A percentile compares a stretch with the other conserved stretches of the same genome.
Evolutionary conservation across 768 basidiomycete species (phyloP).

Genomic region (Boletus tomentosulus): DNA sequence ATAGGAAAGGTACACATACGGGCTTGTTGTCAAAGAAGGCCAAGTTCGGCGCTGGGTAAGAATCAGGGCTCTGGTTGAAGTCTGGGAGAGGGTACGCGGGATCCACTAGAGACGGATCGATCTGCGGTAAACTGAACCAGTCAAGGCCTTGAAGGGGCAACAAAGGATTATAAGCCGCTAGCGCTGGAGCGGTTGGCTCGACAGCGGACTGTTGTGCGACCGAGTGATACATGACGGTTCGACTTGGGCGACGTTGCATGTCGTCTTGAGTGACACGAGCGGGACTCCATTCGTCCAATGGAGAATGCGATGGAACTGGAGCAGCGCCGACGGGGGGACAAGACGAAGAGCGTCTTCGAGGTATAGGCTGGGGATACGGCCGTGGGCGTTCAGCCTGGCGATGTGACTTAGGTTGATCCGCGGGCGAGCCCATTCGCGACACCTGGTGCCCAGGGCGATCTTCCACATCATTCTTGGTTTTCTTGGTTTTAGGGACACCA

Average conservation of each 20-base stretch:
- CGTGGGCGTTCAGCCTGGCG: constrained; percentile 16
- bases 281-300: constrained; percentile 17
- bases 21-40: constrained; percentile 11
- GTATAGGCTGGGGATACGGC: constrained; percentile 21
- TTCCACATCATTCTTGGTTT: constrained; percentile 14
- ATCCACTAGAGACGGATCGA: constrained; percentile 3
- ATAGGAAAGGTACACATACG: constrained; percentile 6
- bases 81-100: neutral
- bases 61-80: constrained; percentile 1
- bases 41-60: neutral
- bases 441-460: constrained; percentile 11
- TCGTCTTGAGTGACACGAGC: constrained; percentile 29
- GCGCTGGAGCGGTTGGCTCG: constrained; percentile 3
- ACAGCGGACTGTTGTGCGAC: constrained; percentile 9
- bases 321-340: constrained; percentile 37
- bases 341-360: constrained; percentile 37
- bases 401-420: constrained; percentile 2
- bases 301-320: constrained; percentile 20
- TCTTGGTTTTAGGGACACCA: constrained; percentile 19
- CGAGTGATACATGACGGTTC: constrained; percentile 33
- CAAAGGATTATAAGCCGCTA: neutral
- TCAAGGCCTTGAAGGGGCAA: neutral
- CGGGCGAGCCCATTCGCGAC: neutral
- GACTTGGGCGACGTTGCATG: constrained; percentile 33
- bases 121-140: constrained; percentile 15